Base-by-base conservation (phyloP, 2,329 filamentous ascomycete genomes). In the Magnaporthiopsis incrustans region DNA sequence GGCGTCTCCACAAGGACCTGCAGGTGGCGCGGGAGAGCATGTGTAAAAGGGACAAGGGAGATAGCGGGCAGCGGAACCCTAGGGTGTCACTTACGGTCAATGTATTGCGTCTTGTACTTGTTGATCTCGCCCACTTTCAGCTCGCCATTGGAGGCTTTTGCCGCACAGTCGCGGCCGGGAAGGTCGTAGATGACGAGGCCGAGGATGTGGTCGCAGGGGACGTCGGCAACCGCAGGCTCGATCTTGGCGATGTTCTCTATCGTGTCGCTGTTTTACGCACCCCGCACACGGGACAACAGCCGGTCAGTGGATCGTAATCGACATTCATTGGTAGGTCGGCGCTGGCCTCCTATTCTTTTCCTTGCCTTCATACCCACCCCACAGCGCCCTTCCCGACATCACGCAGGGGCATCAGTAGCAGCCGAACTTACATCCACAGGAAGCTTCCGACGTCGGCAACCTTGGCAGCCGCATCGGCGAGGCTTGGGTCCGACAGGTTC, bases 131-230 rank as follows among this genome's bases (percentile, higher is more conserved):
- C 83, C 65, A 86, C 82, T 26, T 77, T 75, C 59, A 85, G 81
- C 73, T 88, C 85, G 66, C 85, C 85, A 70, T 87, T 87, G 67
- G 85, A 87, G 18, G 85, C 85, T 68, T 83, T 77, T 61, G 85
- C 85, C 18, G 85, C 81, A 70, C 85, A 88, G 71, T 88, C 85
- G 71, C 85, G 82, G 68, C 86, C 84, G 59, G 85, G 85, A 15
- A 88, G 75, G 71, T 88, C 82, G 73, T 88, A 88, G 63, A 88
- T 82, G 64, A 88, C 85, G 63, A 87, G 70, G 65, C 76, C 76
- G 62, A 77, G 70, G 68, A 78, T 77, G 67, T 77, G 63, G 61
- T 71, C 65, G 72, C 76, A 77, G 32, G 76, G 73, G 5, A 74
- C 72, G 60, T 75, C 73, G 59, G 70, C 67, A 56, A 77, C 66